These are phyloP conservation scores for Cordyceps cicadae DNA, from an alignment of 2,329 filamentous ascomycete genomes.

Conservation along the genomic window DNA sequence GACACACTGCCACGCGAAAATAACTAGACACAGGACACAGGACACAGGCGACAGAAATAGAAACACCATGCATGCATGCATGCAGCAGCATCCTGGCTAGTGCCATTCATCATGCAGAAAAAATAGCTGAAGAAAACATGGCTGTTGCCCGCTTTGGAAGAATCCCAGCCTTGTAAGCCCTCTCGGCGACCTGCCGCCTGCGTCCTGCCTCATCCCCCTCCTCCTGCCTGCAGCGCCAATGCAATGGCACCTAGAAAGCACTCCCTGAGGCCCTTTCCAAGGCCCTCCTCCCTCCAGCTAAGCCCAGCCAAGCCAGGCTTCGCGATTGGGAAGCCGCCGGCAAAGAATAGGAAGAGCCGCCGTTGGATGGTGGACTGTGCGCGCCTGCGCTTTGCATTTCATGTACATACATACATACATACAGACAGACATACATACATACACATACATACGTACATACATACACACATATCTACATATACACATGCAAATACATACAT, in stretches of 20 bases:
- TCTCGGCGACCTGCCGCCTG: not conserved
- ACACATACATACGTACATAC: not conserved
- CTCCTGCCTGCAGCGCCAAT: not conserved
- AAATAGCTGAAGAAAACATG: no score
- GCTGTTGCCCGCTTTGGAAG: not conserved
- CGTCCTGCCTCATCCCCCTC: no score
- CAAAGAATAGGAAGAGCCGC: not conserved
- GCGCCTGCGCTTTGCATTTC: no score
- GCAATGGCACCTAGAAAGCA: not conserved
- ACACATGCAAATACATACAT: not conserved
- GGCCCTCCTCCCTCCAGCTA: no score
- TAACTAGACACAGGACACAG: not conserved
- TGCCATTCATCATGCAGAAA: not conserved
- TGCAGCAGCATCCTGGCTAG: constrained; percentile 5
- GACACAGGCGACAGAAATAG: constrained; percentile 2
- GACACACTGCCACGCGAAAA: constrained; percentile 2
- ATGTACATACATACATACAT: not conserved
- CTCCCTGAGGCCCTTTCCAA: no score
- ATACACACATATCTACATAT: no score
- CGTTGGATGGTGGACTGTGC: not conserved
- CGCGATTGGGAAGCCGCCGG: not conserved
- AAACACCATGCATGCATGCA: not conserved
- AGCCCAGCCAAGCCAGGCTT: not conserved
- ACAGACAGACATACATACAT: not conserved
- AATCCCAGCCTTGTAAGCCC: not conserved